These are phyloP conservation scores for Penicillium lagena DNA, from an alignment of 495 filamentous ascomycete genomes.

Conservation along the genomic window DNA sequence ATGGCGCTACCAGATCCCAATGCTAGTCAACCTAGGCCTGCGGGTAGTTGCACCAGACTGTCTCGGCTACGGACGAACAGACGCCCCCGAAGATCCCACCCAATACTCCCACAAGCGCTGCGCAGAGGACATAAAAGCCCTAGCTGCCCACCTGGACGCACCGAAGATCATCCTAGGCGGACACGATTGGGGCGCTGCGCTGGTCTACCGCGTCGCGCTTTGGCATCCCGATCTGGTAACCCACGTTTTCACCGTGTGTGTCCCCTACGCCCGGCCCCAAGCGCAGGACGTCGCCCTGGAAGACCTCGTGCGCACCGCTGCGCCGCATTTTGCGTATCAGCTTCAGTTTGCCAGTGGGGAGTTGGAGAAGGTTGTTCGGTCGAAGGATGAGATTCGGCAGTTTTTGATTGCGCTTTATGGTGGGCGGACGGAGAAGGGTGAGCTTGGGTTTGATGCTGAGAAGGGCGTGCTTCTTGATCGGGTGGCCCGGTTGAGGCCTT, in stretches of 20 bases:
- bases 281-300: slow-evolving; percentile 44
- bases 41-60: slow-evolving; percentile 73
- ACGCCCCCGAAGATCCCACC: slow-evolving; percentile 47
- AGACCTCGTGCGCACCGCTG: slow-evolving; percentile 43
- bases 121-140: slow-evolving; percentile 62
- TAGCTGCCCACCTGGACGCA: slow-evolving; percentile 53
- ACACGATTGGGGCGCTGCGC: slow-evolving; percentile 70
- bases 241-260: slow-evolving; percentile 72
- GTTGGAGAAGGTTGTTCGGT: slow-evolving; percentile 52
- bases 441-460: slow-evolving; percentile 44
- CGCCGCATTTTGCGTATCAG: slow-evolving; percentile 81
- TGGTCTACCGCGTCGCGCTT: slow-evolving; percentile 58
- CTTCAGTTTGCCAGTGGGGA: slow-evolving; percentile 63
- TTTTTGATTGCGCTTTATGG: slow-evolving; percentile 69
- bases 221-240: slow-evolving; percentile 66
- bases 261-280: slow-evolving; percentile 56
- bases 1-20: slow-evolving; percentile 81
- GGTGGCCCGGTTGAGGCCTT: slow-evolving; percentile 40
- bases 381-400: slow-evolving; percentile 51
- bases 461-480: slow-evolving; percentile 52
- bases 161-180: slow-evolving; percentile 65
- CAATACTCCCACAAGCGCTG: slow-evolving; percentile 65
- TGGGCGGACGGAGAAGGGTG: slow-evolving; percentile 47
- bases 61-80: slow-evolving; percentile 75
- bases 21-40: slow-evolving; percentile 59